Base-by-base conservation (phyloP, 441 rosid species). In the Syzygium malaccense region DNA sequence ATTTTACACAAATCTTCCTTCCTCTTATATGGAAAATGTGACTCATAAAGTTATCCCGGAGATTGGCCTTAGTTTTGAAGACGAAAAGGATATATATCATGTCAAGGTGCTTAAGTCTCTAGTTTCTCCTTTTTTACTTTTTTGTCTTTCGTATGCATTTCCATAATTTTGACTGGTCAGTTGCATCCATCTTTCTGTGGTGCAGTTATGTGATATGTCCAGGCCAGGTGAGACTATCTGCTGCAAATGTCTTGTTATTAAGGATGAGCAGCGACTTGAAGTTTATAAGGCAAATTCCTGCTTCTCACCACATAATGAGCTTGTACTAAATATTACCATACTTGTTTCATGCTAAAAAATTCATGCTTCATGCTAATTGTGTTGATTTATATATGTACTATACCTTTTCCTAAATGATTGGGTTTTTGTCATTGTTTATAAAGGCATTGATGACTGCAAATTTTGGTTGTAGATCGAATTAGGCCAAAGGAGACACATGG, bases 401-500 rank as follows among this genome's bases (percentile, higher is more conserved):
- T 28, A 48, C 33, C 79, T 56, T 32, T 18, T 48, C n/a, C n/a
- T 18, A 25, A 49, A 30, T 30, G 33, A 60, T 79, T 32, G 4
- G 28, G 37, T 49, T 85, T 54, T 58, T 56, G 18, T 64, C 37
- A n/a, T 15, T 86, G 28, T 55, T 55, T 55, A 32, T 49, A 15
- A 64, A n/a, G 17, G 71, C 71, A 30, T 15, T 30, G 71, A 64
- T 20, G 17, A 64, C 71, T 48, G 32, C 58, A 14, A 51, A 32
- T 28, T 84, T 48, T 51, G 37, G 45, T 79, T 91, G 89, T 49
- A 95, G 98, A 92, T 94, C 18, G 95, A 95, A 90, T 89, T 94
- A 60, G 92, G 90, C 89, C 94, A 75, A 85, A 86, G 92, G 54
- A 93, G 93, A 26, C 92, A 94, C 71, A 87, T 94, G 92, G 91